A percentile compares a stretch with the other conserved stretches of the same genome.
These are phyloP conservation scores for Phellinidium pouzarii DNA, from an alignment of 1,284 basidiomycete species.

Conservation along the genomic window DNA sequence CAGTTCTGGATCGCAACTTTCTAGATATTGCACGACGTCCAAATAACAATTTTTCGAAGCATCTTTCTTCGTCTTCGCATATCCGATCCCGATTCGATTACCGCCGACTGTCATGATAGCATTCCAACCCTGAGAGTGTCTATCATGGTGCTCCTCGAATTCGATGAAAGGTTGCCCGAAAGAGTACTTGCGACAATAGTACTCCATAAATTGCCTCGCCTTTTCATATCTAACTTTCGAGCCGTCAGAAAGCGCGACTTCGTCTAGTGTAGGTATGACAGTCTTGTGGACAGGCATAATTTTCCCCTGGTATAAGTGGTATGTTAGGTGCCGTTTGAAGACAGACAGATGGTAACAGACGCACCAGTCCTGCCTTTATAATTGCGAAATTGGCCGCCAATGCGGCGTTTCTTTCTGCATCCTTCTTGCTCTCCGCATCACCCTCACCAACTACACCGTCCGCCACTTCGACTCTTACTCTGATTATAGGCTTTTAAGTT, in stretches of 20 bases:
- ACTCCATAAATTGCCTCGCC: constrained; percentile 91
- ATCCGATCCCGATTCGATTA: constrained; percentile 74
- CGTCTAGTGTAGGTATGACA: not conserved
- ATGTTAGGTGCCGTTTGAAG: too few species aligned
- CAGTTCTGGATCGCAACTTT: constrained; percentile 72
- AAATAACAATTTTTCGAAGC: constrained; percentile 76
- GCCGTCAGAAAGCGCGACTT: constrained; percentile 56
- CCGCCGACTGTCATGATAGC: constrained; percentile 80
- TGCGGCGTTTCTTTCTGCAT: constrained; percentile 73
- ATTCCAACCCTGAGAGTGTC: constrained; percentile 52
- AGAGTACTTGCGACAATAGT: constrained; percentile 79
- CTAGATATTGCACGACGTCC: constrained; percentile 84
- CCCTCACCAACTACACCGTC: constrained; percentile 48
- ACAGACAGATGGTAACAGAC: constrained; percentile 13
- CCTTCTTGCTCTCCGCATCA: constrained; percentile 60
- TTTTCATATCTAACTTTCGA: constrained; percentile 64
- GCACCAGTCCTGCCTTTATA: constrained; percentile 50
- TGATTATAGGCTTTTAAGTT: constrained; percentile 23
- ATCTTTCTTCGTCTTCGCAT: constrained; percentile 66
- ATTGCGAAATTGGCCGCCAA: constrained; percentile 70
- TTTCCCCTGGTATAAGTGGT: not conserved
- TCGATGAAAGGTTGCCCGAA: constrained; percentile 80
- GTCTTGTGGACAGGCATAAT: not conserved
- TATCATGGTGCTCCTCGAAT: constrained; percentile 34
- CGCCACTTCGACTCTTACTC: constrained; percentile 41